Conservation (phyloP, 805 yeast genomes). For the Peterozyma toletana region DNA sequence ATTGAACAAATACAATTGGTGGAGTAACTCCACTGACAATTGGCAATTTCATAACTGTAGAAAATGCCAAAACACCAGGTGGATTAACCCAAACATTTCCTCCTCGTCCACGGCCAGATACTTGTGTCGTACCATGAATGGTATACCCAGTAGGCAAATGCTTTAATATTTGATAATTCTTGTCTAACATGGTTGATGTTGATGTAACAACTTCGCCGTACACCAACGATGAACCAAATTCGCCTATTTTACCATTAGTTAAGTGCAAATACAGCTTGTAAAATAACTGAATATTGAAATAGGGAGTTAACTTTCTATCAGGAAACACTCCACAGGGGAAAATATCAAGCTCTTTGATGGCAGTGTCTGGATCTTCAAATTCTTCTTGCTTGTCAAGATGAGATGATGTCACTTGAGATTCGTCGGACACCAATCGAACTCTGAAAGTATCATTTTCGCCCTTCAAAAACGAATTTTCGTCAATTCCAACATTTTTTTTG, state of each 20-base stretch:
- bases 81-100: conserved; percentile 96
- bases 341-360: conserved; percentile 47
- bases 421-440: conserved; percentile 32
- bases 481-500: conserved; percentile 26
- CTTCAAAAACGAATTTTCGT: conserved; percentile 31
- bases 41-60: conserved; percentile 61
- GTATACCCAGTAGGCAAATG: conserved; percentile 65
- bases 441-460: conserved; percentile 53
- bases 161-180: conserved; percentile 52
- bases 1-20: conserved; percentile 79
- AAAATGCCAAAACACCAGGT: conserved; percentile 79
- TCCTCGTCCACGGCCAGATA: conserved; percentile 90
- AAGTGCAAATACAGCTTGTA: conserved; percentile 22
- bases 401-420: conserved; percentile 11
- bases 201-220: conserved; percentile 91
- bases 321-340: conserved; percentile 38
- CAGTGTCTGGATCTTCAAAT: conserved; percentile 49
- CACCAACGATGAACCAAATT: conserved; percentile 55
- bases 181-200: conserved; percentile 72
- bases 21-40: conserved; percentile 32
- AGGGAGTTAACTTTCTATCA: conserved; percentile 51
- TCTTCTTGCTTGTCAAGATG: conserved; percentile 21
- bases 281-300: conserved; percentile 58
- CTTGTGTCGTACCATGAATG: conserved; percentile 73
- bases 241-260: conserved; percentile 15